Base-by-base conservation (phyloP, 2,329 filamentous ascomycete genomes). In the Trichoderma sp. region DNA sequence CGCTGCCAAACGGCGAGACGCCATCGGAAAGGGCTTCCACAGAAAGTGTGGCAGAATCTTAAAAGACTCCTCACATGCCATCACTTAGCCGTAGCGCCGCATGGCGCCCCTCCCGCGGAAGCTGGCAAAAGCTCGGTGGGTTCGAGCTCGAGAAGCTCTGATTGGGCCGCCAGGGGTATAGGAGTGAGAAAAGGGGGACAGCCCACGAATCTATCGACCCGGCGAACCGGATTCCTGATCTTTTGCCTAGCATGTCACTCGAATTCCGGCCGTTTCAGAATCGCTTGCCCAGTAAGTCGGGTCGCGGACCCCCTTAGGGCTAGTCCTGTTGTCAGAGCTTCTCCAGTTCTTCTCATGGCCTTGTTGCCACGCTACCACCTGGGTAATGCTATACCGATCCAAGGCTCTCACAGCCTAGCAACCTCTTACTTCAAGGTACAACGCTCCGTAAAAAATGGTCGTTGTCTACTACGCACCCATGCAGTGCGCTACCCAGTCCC, bases 151-250 rank as follows among this genome's bases (percentile, higher is more conserved):
- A 7, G 41, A 21, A 12, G 5, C 29, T 33, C 60, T 65, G 60
- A 73, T 73, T 73, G 69, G 67, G 21, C 31, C 14, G 21, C 33
- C 67, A 60, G 11, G 53, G 67, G 35, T 62, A 71, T 45, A 29
- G 33, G 60, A 60, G 21, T 21, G 8, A 59, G 33, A 75, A 68
- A 67, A 38, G 59, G 65, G 65, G 76, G 38, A 29, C 68, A 60
- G 50, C 65, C 65, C 53, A 66, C 60, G 41, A 56, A 65, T 56
- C 59, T 53, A 65, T 73, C 64, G 75, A 76, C 74, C 78, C 78
- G 75, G 73, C 71, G 75, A 75, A 72, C 56, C 77, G 75, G 78
- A 68, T 66, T 78, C n/a, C 60, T 78, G 75, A 77, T 75, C 76
- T 77, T 64, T 75, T 74, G 72, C 68, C 63, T 65, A 75, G 75